Percentiles rank a stretch among this genome's conserved stretches.
phyloP scores from a whole-genome alignment of 371 early-diverging fungal species.

The Zopfochytrium polystomum region DNA sequence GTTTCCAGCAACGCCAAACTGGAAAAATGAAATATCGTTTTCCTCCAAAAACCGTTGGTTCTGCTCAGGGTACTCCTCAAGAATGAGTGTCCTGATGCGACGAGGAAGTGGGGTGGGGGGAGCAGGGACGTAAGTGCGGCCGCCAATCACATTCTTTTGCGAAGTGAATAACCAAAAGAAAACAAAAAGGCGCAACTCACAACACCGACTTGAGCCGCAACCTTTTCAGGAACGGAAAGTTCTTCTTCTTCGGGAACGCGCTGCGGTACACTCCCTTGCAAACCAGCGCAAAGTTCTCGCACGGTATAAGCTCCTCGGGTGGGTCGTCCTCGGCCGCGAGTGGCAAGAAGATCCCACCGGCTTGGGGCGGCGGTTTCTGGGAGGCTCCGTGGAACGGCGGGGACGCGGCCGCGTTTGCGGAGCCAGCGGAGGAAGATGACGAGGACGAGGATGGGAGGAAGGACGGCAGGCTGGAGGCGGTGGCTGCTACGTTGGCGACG shows the following conservation, averaged over 20 bases:
- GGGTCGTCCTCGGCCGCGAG: too few relatives aligned
- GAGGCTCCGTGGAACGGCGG: too few relatives aligned
- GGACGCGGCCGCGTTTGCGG: too few relatives aligned
- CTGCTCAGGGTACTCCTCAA: constrained; percentile 94
- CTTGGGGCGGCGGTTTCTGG: too few relatives aligned
- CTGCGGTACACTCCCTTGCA: constrained; percentile 86
- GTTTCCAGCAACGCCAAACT: constrained; percentile 95
- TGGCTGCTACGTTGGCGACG: too few relatives aligned
- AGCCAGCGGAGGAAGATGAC: too few relatives aligned
- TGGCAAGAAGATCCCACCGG: too few relatives aligned
- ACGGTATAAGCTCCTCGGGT: constrained; percentile 36
- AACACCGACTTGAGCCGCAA: constrained; percentile 84
- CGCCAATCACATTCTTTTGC: neutral
- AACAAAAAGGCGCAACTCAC: constrained; percentile 39
- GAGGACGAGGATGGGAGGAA: too few relatives aligned
- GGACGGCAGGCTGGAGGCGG: too few relatives aligned
- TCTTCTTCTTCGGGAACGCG: constrained; percentile 86
- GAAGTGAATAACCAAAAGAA: neutral
- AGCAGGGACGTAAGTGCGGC: neutral
- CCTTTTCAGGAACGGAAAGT: constrained; percentile 86
- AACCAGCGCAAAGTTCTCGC: constrained; percentile 86
- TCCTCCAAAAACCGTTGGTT: constrained; percentile 85
- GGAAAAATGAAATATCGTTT: constrained; percentile 77
- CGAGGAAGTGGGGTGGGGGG: neutral
- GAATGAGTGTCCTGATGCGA: constrained; percentile 40